phyloP scores from a whole-genome alignment of 305 asterid genomes.

The Petunia hybrid region DNA sequence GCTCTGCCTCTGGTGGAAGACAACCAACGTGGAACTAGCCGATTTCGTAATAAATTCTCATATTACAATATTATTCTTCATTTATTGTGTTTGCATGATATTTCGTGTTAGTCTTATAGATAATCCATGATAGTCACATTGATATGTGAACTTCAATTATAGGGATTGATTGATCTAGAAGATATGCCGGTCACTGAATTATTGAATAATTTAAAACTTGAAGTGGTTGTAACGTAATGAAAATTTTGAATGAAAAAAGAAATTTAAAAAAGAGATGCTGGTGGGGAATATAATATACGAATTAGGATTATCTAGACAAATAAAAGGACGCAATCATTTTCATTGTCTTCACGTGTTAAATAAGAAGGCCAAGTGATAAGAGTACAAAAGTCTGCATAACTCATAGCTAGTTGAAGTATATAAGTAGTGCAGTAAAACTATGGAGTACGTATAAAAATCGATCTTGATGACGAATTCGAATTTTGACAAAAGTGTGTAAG shows the following conservation, averaged over 20 bases:
- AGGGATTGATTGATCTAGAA: background rate
- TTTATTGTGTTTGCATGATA: background rate
- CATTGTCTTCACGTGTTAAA: background rate
- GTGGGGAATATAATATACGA: background rate
- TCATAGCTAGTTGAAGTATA: background rate
- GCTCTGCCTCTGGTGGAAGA: too few species aligned
- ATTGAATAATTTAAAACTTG: background rate
- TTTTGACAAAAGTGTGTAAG: too few species aligned
- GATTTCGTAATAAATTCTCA: too few species aligned
- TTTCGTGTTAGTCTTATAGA: background rate
- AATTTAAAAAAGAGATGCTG: background rate
- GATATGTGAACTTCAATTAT: background rate
- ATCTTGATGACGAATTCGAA: too few species aligned
- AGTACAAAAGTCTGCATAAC: background rate
- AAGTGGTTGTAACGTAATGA: background rate
- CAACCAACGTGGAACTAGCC: too few species aligned
- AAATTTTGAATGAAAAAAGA: background rate
- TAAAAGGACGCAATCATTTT: background rate
- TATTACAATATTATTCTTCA: background rate
- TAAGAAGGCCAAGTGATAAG: background rate
- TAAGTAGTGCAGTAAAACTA: too few species aligned
- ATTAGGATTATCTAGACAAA: background rate
- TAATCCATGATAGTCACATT: background rate
- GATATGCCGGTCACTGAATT: background rate
- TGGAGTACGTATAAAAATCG: too few species aligned